A percentile compares a stretch with the other conserved stretches of the same genome.
Conservation (phyloP, 2,329 filamentous ascomycete species). For the Colletotrichum sidae region DNA sequence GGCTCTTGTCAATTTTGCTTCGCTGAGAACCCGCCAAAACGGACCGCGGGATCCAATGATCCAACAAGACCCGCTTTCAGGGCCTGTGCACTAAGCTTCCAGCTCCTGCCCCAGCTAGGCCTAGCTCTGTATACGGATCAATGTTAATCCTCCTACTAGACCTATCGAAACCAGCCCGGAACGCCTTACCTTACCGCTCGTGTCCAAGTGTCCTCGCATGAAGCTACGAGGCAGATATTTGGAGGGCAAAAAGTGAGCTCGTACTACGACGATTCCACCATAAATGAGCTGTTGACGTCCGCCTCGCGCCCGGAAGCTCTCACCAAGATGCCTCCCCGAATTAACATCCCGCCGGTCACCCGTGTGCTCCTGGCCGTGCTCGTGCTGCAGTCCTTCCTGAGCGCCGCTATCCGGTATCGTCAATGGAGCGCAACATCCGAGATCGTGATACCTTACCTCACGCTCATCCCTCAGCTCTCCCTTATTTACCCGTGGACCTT, state of each 20-base stretch:
- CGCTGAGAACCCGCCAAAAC: conserved; percentile 24
- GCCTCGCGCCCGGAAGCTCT: conserved; percentile 31
- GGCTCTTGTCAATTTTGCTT: conserved; percentile 25
- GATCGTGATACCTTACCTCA: conserved; percentile 86
- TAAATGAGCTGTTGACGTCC: conserved; percentile 34
- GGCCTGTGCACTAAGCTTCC: conserved; percentile 29
- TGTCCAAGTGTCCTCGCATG: conserved; percentile 29
- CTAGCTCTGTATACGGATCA: not conserved
- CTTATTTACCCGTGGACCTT: conserved; percentile 95
- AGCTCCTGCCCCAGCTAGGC: conserved; percentile 6
- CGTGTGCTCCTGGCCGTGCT: conserved; percentile 82
- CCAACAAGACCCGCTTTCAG: conserved; percentile 9
- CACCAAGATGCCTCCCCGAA: conserved; percentile 78
- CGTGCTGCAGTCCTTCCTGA: conserved; percentile 82
- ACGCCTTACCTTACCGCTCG: conserved; percentile 28
- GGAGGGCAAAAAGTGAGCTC: conserved; percentile 28
- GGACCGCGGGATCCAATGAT: conserved; percentile 21
- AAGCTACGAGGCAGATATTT: conserved; percentile 20
- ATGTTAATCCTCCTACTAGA: conserved; percentile 8
- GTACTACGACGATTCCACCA: conserved; percentile 28
- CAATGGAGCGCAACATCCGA: conserved; percentile 73
- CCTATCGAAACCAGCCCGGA: conserved; percentile 28
- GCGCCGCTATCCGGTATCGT: conserved; percentile 80
- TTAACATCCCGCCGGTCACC: conserved; percentile 94
- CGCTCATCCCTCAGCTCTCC: conserved; percentile 85